Evolutionary conservation across 2,329 filamentous ascomycete species (phyloP).

Genomic region (Fusarium sp.): DNA sequence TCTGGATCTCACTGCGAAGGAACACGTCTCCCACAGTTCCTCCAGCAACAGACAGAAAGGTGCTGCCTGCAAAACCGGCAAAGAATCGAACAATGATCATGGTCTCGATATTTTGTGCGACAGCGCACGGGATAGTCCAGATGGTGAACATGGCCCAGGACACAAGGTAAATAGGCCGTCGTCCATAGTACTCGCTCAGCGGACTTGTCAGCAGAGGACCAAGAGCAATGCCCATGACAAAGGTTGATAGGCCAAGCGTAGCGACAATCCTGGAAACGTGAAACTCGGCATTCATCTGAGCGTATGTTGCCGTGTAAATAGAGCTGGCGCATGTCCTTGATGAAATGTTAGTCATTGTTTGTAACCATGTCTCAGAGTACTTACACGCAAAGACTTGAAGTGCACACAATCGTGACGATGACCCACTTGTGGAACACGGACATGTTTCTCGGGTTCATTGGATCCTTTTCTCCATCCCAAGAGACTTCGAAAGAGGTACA

Average conservation of each 20-base stretch:
- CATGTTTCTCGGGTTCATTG: slow-evolving; percentile 25
- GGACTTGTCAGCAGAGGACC: slow-evolving; percentile 70
- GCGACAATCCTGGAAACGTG: slow-evolving; percentile 13
- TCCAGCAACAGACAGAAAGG: slow-evolving; percentile 34
- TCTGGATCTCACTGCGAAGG: slow-evolving; percentile 23
- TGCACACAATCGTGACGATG: slow-evolving; percentile 28
- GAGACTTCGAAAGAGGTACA: slow-evolving; percentile 1
- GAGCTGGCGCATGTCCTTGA: slow-evolving; percentile 80
- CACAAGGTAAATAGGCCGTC: slow-evolving; percentile 78
- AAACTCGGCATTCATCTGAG: slow-evolving; percentile 33
- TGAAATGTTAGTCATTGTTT: neutral
- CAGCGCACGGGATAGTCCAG: slow-evolving; percentile 81
- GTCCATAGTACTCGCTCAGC: slow-evolving; percentile 77
- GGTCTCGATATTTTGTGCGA: slow-evolving; percentile 79
- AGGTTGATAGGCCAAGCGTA: slow-evolving; percentile 29
- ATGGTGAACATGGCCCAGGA: slow-evolving; percentile 79
- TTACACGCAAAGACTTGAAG: slow-evolving; percentile 32
- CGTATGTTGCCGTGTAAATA: slow-evolving; percentile 66
- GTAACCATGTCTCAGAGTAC: neutral
- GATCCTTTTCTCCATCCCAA: slow-evolving; percentile 31
- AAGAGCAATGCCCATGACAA: slow-evolving; percentile 63
- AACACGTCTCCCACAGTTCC: slow-evolving; percentile 38
- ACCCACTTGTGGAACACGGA: slow-evolving; percentile 23
- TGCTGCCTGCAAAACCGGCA: slow-evolving; percentile 58
- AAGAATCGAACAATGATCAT: slow-evolving; percentile 82